These are phyloP conservation scores for Naganishia kalamii DNA, from an alignment of 768 basidiomycete genomes.

Conservation along the genomic window DNA sequence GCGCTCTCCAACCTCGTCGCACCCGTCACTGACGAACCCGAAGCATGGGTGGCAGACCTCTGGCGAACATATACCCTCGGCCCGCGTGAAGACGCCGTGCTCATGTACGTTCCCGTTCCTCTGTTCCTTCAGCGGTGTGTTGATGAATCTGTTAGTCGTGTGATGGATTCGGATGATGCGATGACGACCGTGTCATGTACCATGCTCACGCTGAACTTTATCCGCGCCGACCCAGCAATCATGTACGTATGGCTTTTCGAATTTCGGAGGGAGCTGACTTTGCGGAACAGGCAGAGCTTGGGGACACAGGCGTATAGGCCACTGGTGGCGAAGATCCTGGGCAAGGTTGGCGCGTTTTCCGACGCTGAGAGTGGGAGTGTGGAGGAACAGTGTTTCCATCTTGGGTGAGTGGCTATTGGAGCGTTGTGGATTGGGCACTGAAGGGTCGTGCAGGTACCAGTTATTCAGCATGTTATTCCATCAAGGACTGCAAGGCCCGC, in stretches of 20 bases:
- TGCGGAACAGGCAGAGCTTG: conserved; percentile 23
- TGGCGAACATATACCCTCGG: conserved; percentile 59
- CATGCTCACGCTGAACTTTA: conserved; percentile 67
- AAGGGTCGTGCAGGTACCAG: conserved; percentile 10
- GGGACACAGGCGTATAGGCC: conserved; percentile 42
- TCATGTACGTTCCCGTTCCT: conserved; percentile 59
- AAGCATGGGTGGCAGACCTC: conserved; percentile 55
- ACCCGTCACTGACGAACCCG: conserved; percentile 57
- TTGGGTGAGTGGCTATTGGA: conserved; percentile 15
- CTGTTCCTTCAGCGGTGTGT: background rate
- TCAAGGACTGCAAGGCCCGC: background rate
- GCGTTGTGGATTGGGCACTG: background rate
- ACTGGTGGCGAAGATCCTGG: conserved; percentile 63
- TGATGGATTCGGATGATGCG: conserved; percentile 60
- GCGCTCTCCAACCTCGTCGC: conserved; percentile 79
- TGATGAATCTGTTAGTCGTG: conserved; percentile 41
- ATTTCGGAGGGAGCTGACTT: no score
- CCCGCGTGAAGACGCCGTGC: conserved; percentile 53
- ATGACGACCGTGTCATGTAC: conserved; percentile 59
- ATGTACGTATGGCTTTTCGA: conserved; percentile 51
- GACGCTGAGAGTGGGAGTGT: conserved; percentile 55
- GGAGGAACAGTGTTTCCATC: conserved; percentile 20
- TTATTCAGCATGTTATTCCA: conserved; percentile 13
- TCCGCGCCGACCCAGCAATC: conserved; percentile 56
- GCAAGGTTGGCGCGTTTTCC: conserved; percentile 63